Evolutionary conservation across 129 eudicot genomes (phyloP), one percentile per base, ranked within the genome.

Genomic region (Chrysanthemum seticuspe): DNA sequence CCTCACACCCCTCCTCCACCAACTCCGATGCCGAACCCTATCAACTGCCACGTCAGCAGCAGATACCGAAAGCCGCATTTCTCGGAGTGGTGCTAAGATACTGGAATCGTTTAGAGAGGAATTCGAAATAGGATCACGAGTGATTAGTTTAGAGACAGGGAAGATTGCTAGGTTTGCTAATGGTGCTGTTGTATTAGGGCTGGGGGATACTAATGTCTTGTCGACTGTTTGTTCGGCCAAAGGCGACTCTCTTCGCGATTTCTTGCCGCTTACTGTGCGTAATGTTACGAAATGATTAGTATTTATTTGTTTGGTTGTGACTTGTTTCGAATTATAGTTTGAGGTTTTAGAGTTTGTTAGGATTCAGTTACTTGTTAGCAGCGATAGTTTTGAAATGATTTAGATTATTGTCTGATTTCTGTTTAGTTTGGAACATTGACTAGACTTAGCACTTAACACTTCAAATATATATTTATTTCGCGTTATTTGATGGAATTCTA

Each of bases 231-330:
- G 91, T 53, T 90, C 93, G 0, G 87, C 83, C 27, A 80, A 80
- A 80, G 83, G 83, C 62, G 83, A 80, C 11, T 79, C 44, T 45
- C 76, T 68, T 21, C 83, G 83, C 3, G 97, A 88, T 62, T 94
- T 90, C 63, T 76, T 94, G 73, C 99, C 99, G 65, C 99, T 95
- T 66, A 95, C 99, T 44, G 99, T 95, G 83, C 16, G 96, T 73
- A 27, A 6, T 31, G 36, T 31, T 31, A 31, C 36, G 6, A 31
- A 31, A 31, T 31, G 36, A 31, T 31, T 31, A 3, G 36, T 31
- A 0, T 31, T 31, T 31, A 31, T 0, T 31, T 31, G 3, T 31
- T 31, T 31, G 36, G 36, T 31, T 31, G 36, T 31, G 36, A 31
- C 36, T 31, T 31, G 36, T 31, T 31, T 31, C 1, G 6, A 31